Percentiles rank a stretch among this genome's conserved stretches.
These are phyloP conservation scores for Linderniella brevidens DNA, from an alignment of 257 asterid genomes.

Conservation along the genomic window DNA sequence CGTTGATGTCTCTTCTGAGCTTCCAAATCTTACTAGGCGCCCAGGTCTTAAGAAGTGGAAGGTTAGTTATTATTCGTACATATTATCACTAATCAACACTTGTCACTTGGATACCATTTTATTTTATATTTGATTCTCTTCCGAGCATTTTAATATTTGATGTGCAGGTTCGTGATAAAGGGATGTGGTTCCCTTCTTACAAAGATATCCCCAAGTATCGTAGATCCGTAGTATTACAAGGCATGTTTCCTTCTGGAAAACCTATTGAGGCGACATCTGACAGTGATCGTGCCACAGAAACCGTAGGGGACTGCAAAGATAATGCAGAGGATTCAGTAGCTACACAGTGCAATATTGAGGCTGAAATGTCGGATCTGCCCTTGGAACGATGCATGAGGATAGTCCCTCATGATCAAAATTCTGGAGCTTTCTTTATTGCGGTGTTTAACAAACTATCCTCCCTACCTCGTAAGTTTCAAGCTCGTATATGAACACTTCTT, in stretches of 20 bases:
- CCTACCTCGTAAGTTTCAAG: constrained; percentile 20
- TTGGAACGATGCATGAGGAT: constrained; percentile 91
- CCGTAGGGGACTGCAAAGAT: constrained; percentile 16
- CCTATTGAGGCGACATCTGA: constrained; percentile 32
- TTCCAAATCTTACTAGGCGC: constrained; percentile 80
- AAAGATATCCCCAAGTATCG: constrained; percentile 43
- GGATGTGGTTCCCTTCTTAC: constrained; percentile 54
- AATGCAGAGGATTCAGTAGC: constrained; percentile 18
- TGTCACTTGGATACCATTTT: too few relatives aligned
- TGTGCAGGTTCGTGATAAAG: constrained; percentile 74
- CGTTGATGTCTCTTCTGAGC: constrained; percentile 69
- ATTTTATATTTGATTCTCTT: too few relatives aligned
- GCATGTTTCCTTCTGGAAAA: constrained; percentile 96
- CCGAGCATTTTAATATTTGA: too few relatives aligned
- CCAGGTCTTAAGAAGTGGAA: constrained; percentile 90
- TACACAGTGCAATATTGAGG: constrained; percentile 23
- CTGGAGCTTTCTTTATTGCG: constrained; percentile 97
- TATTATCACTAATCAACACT: too few relatives aligned
- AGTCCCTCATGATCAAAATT: constrained; percentile 94
- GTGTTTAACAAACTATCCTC: constrained; percentile 58
- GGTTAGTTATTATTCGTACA: constrained; percentile 17
- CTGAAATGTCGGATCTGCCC: constrained; percentile 69
- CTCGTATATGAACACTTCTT: background rate
- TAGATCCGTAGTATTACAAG: constrained; percentile 41
- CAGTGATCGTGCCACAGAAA: constrained; percentile 18